phyloP scores from a whole-genome alignment of 176 grass and related monocot species.

The Eleusine coracana region DNA sequence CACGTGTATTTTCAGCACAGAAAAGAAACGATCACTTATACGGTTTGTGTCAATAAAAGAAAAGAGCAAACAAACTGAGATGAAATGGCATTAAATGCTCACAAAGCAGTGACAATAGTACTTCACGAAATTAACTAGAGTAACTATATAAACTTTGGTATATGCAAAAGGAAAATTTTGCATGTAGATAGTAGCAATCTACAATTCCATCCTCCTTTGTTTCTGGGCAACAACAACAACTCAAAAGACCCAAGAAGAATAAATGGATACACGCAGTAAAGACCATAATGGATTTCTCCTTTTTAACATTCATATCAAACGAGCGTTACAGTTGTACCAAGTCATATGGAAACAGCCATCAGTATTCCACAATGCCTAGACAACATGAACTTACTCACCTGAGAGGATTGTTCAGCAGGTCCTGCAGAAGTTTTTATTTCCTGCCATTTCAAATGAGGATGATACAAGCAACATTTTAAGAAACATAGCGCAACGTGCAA shows the following conservation, averaged over 20 bases:
- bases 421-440: constrained; percentile 47
- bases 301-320: not conserved
- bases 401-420: constrained; percentile 42
- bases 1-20: constrained; percentile 28
- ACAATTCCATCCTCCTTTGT: not conserved
- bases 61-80: not conserved
- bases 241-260: not conserved
- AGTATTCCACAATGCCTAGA: constrained; percentile 5
- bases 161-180: not conserved
- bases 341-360: not conserved
- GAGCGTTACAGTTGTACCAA: not conserved
- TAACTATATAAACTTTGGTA: not conserved
- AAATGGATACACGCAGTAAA: constrained; percentile 16
- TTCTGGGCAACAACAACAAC: not conserved
- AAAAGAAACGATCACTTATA: not conserved
- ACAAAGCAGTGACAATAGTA: constrained; percentile 10
- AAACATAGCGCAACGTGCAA: not conserved
- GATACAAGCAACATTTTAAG: constrained; percentile 18
- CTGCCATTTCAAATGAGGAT: constrained; percentile 38
- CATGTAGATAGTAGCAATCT: constrained; percentile 14
- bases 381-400: constrained; percentile 54
- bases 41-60: constrained; percentile 1
- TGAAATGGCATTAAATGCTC: not conserved
- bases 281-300: not conserved
- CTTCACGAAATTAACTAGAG: constrained; percentile 17